Evolutionary conservation across 2,329 filamentous ascomycete species (phyloP).

Genomic region (Mariannaea sp.): DNA sequence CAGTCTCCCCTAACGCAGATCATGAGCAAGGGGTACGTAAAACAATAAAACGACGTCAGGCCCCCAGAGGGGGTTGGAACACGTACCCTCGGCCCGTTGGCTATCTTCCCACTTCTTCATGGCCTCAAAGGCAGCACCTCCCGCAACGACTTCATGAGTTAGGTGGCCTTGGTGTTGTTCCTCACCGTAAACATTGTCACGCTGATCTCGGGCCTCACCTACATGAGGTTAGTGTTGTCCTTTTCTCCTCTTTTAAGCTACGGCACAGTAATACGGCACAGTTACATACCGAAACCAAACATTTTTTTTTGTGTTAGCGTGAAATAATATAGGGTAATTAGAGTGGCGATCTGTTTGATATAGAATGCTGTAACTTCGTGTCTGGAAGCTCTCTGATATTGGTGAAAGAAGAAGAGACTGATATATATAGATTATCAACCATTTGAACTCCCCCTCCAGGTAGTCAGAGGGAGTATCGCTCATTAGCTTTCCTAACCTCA

Average conservation of each 20-base stretch:
- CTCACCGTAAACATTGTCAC: conserved; percentile 50
- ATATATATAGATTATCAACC: no score
- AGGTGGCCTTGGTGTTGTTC: conserved; percentile 62
- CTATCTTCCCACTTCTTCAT: conserved; percentile 81
- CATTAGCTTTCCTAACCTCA: no score
- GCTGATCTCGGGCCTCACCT: conserved; percentile 28
- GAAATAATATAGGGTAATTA: background rate
- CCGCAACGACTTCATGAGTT: conserved; percentile 75
- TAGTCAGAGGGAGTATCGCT: no score
- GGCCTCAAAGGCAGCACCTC: conserved; percentile 76
- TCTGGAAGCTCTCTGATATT: no score
- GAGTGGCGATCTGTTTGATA: background rate
- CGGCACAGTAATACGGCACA: no score
- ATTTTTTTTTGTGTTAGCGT: background rate
- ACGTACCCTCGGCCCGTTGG: conserved; percentile 64
- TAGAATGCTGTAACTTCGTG: no score
- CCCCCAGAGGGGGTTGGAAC: conserved; percentile 49
- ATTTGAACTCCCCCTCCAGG: no score
- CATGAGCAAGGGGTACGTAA: conserved; percentile 3
- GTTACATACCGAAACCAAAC: conserved; percentile 21
- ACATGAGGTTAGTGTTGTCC: background rate
- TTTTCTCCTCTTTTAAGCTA: background rate
- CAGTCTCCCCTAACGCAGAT: conserved; percentile 50
- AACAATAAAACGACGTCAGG: no score
- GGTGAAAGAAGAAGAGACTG: no score